Base-by-base conservation (phyloP, 495 filamentous ascomycete genomes). In the Hapsidospora chrysogenum region DNA sequence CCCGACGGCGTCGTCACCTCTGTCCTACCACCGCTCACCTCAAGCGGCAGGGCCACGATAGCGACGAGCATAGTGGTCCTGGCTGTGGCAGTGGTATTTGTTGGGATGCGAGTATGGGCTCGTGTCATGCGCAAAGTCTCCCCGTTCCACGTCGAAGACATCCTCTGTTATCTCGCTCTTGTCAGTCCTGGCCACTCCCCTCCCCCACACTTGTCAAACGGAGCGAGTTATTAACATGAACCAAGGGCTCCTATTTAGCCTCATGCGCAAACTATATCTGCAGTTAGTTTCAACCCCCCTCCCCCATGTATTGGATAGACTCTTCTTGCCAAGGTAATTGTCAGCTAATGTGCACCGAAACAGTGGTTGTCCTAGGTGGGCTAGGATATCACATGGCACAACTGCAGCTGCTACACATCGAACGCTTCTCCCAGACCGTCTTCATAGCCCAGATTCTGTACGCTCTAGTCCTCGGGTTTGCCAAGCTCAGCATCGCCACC, bases 331-430 rank as follows among this genome's bases (percentile, higher is more conserved):
- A n/a, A n/a, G n/a, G n/a, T n/a, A n/a, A n/a, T n/a, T n/a, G n/a
- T n/a, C n/a, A n/a, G n/a, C n/a, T n/a, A n/a, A n/a, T n/a, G n/a
- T n/a, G n/a, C n/a, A n/a, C n/a, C n/a, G n/a, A n/a, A n/a, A n/a
- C n/a, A 35, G 33, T 35, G 33, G 33, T 35, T 16, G 17, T 35
- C 21, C 8, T 23, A 9, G 38, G 38, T 17, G 38, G 38, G 10
- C 7, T 15, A 5, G 38, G 38, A 17, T 26, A 40, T 16, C 38
- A 40, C 23, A 18, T 35, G 17, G 17, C 9, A 9, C 18, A 40
- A 9, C 25, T 40, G 4, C 29, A 34, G 11, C 38, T 20, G 9
- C 23, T 28, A n/a, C 30, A 34, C 6, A 34, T 35, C 10, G 3
- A 19, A n/a, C 30, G 29, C 17, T 40, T 27, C 15, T 40, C 31